Base-by-base conservation (phyloP, 1,284 basidiomycete species). In the Cryptococcus amylolentus region DNA sequence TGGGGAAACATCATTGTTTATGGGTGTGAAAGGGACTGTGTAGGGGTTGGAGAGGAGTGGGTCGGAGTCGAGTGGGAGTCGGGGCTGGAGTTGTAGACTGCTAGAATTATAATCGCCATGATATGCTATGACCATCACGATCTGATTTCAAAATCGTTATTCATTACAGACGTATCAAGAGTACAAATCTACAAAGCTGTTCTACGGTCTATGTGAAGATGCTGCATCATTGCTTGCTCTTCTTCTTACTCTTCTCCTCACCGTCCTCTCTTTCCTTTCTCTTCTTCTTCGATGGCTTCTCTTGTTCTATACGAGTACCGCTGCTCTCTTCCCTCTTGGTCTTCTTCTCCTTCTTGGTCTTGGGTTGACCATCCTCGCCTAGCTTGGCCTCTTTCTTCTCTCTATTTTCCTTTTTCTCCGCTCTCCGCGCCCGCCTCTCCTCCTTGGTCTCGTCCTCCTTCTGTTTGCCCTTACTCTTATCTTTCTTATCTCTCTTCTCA, bases 1-100 rank as follows among this genome's bases (percentile, higher is more conserved):
- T 79, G 77, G 77, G 77, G 77, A 2, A 75, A 61, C 16, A 60
- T 78, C 18, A 60, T 75, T 57, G 72, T 78, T 7, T 79, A 75
- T 59, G 72, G 68, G 4, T 79, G 77, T 60, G 60, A 73, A 57
- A 57, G 45, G 16, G 77, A 77, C 57, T 79, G 77, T 58, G 69
- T 72, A 10, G 77, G 77, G 9, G 65, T 75, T 44, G 59, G 63
- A 12, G 76, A 79, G 55, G 77, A 79, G 54, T 77, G 70, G 68
- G 75, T 77, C 16, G 75, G 70, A 2, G 72, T 77, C 35, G 77
- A 79, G 60, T 78, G 76, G 76, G 77, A 78, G 62, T 54, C 62
- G 10, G 10, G 47, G 6, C 28, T 38, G 40, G 41, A 38, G 18
- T 23, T 52, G 23, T 52, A 43, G 39, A 35, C 31, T 10, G 31